These are phyloP conservation scores for Xylaria grammica DNA, from an alignment of 495 filamentous ascomycete species.

Conservation along the genomic window DNA sequence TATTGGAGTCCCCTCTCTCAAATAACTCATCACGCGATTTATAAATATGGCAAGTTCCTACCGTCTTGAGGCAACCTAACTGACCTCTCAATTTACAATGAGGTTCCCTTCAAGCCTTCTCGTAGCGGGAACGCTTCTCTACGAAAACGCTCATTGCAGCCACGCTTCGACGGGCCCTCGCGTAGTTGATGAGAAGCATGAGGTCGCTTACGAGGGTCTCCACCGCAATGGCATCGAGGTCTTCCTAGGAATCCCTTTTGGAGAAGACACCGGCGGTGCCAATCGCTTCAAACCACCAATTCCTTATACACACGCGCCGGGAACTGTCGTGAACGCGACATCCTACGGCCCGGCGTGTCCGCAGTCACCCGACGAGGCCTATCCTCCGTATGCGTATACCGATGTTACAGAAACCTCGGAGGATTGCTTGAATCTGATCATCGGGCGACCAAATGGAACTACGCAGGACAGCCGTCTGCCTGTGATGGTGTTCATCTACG, in stretches of 20 bases:
- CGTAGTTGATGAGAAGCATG: slow-evolving; percentile 26
- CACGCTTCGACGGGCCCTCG: slow-evolving; percentile 5
- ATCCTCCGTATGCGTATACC: slow-evolving; percentile 37
- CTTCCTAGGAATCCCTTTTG: slow-evolving; percentile 54
- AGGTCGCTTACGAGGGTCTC: slow-evolving; percentile 37
- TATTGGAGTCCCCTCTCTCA: too few relatives aligned
- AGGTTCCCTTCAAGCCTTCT: slow-evolving; percentile 27
- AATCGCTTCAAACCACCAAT: slow-evolving; percentile 53
- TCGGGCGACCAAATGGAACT: slow-evolving; percentile 43
- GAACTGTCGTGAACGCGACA: slow-evolving; percentile 45
- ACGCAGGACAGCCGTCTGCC: slow-evolving; percentile 41
- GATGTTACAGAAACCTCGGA: slow-evolving; percentile 44
- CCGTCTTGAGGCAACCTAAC: too few relatives aligned
- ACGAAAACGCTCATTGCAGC: neutral
- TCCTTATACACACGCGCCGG: slow-evolving; percentile 34
- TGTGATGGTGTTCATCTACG: slow-evolving; percentile 54
- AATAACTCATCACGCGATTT: too few relatives aligned
- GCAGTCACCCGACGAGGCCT: slow-evolving; percentile 34
- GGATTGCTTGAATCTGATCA: slow-evolving; percentile 53
- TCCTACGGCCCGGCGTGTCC: slow-evolving; percentile 50
- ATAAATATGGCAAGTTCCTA: too few relatives aligned
- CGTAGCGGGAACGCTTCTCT: slow-evolving; percentile 7
- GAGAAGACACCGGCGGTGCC: slow-evolving; percentile 45
- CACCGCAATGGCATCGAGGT: slow-evolving; percentile 44
- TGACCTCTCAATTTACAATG: neutral